Percentiles rank a stretch among this genome's conserved stretches.
Evolutionary conservation across 371 early-diverging fungal species (phyloP).

Genomic region (Lichtheimia corymbifera): DNA sequence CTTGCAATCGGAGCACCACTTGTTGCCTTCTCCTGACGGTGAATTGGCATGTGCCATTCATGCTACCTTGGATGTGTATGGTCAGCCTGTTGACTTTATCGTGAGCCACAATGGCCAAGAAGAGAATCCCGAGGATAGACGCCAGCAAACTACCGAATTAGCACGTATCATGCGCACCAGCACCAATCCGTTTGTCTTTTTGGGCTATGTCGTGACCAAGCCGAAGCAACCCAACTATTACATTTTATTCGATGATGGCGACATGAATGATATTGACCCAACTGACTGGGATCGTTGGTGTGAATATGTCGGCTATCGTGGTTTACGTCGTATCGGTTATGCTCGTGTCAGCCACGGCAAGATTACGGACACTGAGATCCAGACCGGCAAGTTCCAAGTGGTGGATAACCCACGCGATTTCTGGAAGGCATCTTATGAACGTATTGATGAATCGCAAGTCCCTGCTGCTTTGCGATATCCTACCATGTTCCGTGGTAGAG

Average conservation of each 20-base stretch:
- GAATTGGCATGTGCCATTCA: conserved; percentile 87
- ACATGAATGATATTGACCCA: conserved; percentile 77
- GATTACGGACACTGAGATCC: conserved; percentile 87
- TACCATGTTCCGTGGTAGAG: conserved; percentile 64
- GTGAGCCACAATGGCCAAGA: conserved; percentile 87
- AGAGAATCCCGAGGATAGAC: conserved; percentile 76
- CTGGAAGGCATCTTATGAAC: conserved; percentile 63
- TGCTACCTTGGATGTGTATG: conserved; percentile 82
- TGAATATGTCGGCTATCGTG: conserved; percentile 81
- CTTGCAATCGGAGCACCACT: conserved; percentile 67
- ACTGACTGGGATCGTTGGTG: conserved; percentile 85
- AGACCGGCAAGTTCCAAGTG: conserved; percentile 78
- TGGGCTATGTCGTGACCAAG: conserved; percentile 82
- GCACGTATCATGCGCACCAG: conserved; percentile 77
- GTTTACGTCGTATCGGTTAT: conserved; percentile 73
- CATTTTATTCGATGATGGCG: conserved; percentile 65
- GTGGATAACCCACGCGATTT: conserved; percentile 52
- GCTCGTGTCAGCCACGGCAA: conserved; percentile 80
- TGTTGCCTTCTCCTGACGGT: conserved; percentile 81
- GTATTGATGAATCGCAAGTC: conserved; percentile 55
- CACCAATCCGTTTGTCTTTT: conserved; percentile 76
- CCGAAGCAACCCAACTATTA: conserved; percentile 70
- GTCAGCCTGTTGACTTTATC: conserved; percentile 79
- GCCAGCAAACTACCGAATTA: conserved; percentile 77
- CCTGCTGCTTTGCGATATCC: conserved; percentile 66